Evolutionary conservation across 768 basidiomycete species (phyloP).

Genomic region (Ramaria sp.): DNA sequence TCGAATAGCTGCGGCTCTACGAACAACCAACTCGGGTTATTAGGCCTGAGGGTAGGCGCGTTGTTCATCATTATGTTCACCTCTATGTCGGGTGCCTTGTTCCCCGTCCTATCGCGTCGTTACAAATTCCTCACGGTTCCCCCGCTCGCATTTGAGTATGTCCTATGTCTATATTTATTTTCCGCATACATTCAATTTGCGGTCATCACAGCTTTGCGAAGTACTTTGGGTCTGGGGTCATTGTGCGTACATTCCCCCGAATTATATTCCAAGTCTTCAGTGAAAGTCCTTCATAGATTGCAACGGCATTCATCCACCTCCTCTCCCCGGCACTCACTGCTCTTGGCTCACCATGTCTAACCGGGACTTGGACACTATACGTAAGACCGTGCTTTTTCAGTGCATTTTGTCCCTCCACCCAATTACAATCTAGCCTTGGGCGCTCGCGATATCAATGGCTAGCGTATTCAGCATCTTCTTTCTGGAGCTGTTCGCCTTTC

Average conservation of each 20-base stretch:
- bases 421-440: constrained; percentile 52
- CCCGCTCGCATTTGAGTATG: constrained; percentile 58
- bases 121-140: constrained; percentile 46
- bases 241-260: constrained; percentile 36
- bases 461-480: constrained; percentile 81
- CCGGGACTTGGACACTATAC: constrained; percentile 60
- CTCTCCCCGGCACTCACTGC: constrained; percentile 65
- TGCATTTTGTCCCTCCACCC: constrained; percentile 5
- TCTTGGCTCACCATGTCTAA: constrained; percentile 60
- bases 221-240: constrained; percentile 86
- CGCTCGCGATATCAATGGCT: constrained; percentile 68
- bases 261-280: not conserved
- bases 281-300: constrained; percentile 41
- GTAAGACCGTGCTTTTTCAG: constrained; percentile 32
- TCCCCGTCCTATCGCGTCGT: constrained; percentile 56
- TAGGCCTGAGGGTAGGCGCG: constrained; percentile 54
- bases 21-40: constrained; percentile 38
- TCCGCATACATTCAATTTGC: not conserved
- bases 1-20: constrained; percentile 33
- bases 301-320: constrained; percentile 83
- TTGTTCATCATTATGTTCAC: constrained; percentile 63
- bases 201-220: constrained; percentile 55
- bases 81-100: constrained; percentile 51
- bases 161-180: not conserved
- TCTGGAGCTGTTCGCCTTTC: constrained; percentile 76